These are phyloP conservation scores for Globomyces sp. DNA, from an alignment of 371 early-diverging fungal genomes.

Conservation along the genomic window DNA sequence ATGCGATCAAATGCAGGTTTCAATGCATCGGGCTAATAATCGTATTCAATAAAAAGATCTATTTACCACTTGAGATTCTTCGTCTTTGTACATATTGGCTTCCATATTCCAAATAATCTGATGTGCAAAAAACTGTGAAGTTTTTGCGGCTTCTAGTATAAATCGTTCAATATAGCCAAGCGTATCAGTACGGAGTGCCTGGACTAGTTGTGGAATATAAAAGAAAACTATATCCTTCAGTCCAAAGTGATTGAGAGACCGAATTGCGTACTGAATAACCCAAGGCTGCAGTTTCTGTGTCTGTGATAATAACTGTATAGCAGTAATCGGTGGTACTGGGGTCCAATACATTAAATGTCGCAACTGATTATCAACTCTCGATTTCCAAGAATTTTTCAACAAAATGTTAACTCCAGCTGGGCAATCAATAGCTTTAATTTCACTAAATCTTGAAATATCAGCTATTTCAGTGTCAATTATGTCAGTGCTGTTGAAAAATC, in stretches of 20 bases:
- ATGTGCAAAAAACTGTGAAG: constrained; percentile 96
- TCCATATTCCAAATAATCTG: constrained; percentile 99
- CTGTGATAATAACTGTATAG: constrained; percentile 72
- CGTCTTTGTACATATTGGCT: constrained; percentile 86
- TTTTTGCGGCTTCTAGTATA: constrained; percentile 87
- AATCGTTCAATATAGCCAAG: constrained; percentile 89
- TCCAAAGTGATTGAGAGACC: constrained; percentile 83
- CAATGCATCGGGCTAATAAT: constrained; percentile 47
- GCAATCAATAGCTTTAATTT: constrained; percentile 65
- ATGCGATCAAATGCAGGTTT: constrained; percentile 88
- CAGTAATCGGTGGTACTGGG: constrained; percentile 89
- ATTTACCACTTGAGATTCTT: background rate
- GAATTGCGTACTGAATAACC: constrained; percentile 91
- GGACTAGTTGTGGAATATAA: constrained; percentile 98
- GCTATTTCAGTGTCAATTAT: constrained; percentile 67
- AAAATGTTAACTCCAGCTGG: constrained; percentile 74
- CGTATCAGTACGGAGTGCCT: constrained; percentile 88
- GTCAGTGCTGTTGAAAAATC: constrained; percentile 65
- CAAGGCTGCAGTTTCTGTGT: constrained; percentile 67
- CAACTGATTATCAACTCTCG: constrained; percentile 25
- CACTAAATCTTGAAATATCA: constrained; percentile 60
- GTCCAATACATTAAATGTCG: constrained; percentile 78
- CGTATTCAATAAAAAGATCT: too few relatives aligned
- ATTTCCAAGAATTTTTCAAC: constrained; percentile 36
- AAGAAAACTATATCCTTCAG: constrained; percentile 90